phyloP scores from a whole-genome alignment of 352 stramenopile species.

The Phytopythium litorale region DNA sequence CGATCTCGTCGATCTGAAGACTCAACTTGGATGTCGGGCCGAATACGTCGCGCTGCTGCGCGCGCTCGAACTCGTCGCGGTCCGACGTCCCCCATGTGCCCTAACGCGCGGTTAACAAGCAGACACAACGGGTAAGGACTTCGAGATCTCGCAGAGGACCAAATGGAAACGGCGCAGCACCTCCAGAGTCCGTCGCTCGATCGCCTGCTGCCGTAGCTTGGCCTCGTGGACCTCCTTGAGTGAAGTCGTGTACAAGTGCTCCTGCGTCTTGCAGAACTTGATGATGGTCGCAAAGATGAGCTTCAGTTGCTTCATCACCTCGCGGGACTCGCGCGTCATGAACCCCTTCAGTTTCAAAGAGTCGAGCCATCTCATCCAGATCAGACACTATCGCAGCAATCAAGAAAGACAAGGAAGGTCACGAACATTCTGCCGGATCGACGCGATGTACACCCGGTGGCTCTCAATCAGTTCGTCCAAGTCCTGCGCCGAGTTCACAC shows the following conservation, averaged over 20 bases:
- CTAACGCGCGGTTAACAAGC: slow-evolving; percentile 14
- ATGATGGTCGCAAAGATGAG: slow-evolving; percentile 81
- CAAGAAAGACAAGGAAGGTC: background rate
- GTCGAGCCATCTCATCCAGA: slow-evolving; percentile 1
- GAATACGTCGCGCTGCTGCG: slow-evolving; percentile 31
- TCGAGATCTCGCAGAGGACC: background rate
- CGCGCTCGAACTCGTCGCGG: slow-evolving; percentile 43
- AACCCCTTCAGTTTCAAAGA: slow-evolving; percentile 50
- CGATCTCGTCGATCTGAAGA: slow-evolving; percentile 62
- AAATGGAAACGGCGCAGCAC: slow-evolving; percentile 11
- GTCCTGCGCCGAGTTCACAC: slow-evolving; percentile 88
- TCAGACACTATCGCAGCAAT: background rate
- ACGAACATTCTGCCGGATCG: slow-evolving; percentile 85
- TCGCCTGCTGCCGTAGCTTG: slow-evolving; percentile 42
- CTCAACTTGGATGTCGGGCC: slow-evolving; percentile 42
- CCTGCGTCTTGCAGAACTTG: slow-evolving; percentile 77
- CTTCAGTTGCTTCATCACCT: slow-evolving; percentile 75
- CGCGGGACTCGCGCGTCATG: slow-evolving; percentile 72
- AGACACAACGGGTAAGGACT: background rate
- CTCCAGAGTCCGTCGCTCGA: slow-evolving; percentile 45
- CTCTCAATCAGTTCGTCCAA: slow-evolving; percentile 96
- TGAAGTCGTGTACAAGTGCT: slow-evolving; percentile 75
- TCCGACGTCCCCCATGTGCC: slow-evolving; percentile 57
- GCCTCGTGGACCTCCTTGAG: slow-evolving; percentile 68
- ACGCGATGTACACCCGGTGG: slow-evolving; percentile 93